Percentiles rank a stretch among this genome's conserved stretches.
These are phyloP conservation scores for Aspergillus wentii DNA, from an alignment of 495 filamentous ascomycete species.

Conservation along the genomic window DNA sequence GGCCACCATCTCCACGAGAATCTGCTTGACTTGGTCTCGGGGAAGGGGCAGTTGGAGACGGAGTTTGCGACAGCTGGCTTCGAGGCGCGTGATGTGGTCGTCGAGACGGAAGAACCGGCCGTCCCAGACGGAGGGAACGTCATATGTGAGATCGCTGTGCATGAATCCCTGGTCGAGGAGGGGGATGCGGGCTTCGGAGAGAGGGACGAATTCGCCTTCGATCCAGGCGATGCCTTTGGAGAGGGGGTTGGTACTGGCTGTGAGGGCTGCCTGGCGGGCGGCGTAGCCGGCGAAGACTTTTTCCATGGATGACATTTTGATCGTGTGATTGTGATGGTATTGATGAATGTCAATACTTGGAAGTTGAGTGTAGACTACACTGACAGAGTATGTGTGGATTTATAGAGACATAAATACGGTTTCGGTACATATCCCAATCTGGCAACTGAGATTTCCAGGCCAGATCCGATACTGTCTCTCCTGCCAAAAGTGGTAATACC, in stretches of 20 bases:
- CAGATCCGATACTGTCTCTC: too few species aligned
- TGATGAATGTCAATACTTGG: too few species aligned
- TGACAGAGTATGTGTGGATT: too few species aligned
- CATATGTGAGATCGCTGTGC: slow-evolving; percentile 38
- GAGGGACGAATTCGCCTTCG: slow-evolving; percentile 22
- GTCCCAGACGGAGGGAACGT: slow-evolving; percentile 38
- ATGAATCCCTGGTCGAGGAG: slow-evolving; percentile 37
- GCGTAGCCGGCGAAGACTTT: slow-evolving; percentile 24
- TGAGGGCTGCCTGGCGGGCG: slow-evolving; percentile 17
- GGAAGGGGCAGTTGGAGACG: slow-evolving; percentile 30
- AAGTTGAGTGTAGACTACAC: too few species aligned
- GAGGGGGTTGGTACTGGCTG: slow-evolving; percentile 24
- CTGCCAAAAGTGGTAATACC: too few species aligned
- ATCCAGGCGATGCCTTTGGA: slow-evolving; percentile 32
- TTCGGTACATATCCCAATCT: too few species aligned
- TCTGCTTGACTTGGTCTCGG: slow-evolving; percentile 22
- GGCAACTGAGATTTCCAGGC: too few species aligned
- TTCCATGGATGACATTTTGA: slow-evolving; percentile 31
- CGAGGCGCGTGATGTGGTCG: slow-evolving; percentile 29
- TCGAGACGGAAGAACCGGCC: slow-evolving; percentile 34
- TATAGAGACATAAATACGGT: too few species aligned
- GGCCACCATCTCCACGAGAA: slow-evolving; percentile 29
- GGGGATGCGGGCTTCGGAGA: slow-evolving; percentile 31
- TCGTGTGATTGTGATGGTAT: too few species aligned
- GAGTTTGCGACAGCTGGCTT: slow-evolving; percentile 29